phyloP scores from a whole-genome alignment of 768 basidiomycete genomes.

The Plicaturopsis crispa region DNA sequence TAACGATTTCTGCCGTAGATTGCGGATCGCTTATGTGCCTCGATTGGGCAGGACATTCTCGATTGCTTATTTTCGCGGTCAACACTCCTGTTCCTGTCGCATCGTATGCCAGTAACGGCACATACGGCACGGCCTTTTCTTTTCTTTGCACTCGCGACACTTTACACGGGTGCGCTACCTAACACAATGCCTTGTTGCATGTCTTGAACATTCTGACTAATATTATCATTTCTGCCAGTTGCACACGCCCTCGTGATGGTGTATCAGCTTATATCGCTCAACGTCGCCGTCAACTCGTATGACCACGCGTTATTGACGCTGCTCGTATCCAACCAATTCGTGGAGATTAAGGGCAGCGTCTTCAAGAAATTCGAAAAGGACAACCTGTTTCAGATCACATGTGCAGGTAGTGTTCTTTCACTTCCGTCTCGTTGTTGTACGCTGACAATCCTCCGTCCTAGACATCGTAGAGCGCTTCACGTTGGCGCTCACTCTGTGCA shows the following conservation, averaged over 20 bases:
- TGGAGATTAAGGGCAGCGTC: slow-evolving; percentile 98
- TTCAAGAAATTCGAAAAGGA: slow-evolving; percentile 99
- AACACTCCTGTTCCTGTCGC: slow-evolving; percentile 70
- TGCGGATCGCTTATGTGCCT: slow-evolving; percentile 88
- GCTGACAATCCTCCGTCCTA: slow-evolving; percentile 17
- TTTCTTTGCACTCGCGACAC: slow-evolving; percentile 74
- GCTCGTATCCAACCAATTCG: slow-evolving; percentile 95
- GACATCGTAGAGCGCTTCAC: slow-evolving; percentile 98
- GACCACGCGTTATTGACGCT: slow-evolving; percentile 92
- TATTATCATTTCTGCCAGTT: slow-evolving; percentile 35
- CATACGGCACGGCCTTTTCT: slow-evolving; percentile 72
- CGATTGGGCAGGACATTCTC: slow-evolving; percentile 95
- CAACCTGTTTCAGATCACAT: slow-evolving; percentile 96
- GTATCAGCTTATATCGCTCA: slow-evolving; percentile 90
- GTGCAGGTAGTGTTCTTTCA: slow-evolving; percentile 63
- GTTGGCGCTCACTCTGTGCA: slow-evolving; percentile 79
- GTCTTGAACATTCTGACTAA: background rate
- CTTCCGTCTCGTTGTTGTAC: background rate
- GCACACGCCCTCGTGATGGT: slow-evolving; percentile 91
- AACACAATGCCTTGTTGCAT: slow-evolving; percentile 1
- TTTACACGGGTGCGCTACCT: slow-evolving; percentile 66
- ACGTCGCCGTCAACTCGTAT: slow-evolving; percentile 97
- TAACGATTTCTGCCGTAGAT: slow-evolving; percentile 47
- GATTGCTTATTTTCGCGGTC: slow-evolving; percentile 95
- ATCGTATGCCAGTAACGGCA: slow-evolving; percentile 48